Percentiles rank a stretch among this genome's conserved stretches.
phyloP scores from a whole-genome alignment of 805 yeast genomes.

The Blastobotrys terrestris region DNA sequence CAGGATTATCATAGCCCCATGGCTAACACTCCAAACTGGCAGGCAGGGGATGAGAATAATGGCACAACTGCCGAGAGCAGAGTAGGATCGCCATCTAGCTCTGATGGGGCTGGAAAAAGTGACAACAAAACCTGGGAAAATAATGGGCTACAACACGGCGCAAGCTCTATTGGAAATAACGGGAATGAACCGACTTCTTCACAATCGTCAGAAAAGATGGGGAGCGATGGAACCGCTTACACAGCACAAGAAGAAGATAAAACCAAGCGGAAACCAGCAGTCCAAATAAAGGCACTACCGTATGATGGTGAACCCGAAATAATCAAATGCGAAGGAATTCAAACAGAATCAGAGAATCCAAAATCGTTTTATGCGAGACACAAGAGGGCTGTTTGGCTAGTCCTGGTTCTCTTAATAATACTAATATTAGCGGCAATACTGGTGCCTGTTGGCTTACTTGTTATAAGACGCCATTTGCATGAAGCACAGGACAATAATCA shows the following conservation, averaged over 20 bases:
- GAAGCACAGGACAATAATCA: not conserved
- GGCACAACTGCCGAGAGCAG: not conserved
- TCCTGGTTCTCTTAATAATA: constrained; percentile 13
- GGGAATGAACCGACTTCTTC: not conserved
- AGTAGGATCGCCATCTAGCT: not conserved
- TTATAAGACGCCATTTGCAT: constrained; percentile 15
- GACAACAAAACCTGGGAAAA: not conserved
- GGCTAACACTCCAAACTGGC: not conserved
- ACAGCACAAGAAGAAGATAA: not conserved
- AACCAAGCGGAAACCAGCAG: not conserved
- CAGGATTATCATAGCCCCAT: not conserved
- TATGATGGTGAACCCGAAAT: not conserved
- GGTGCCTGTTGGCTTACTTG: constrained; percentile 27
- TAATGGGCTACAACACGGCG: not conserved
- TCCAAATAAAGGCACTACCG: not conserved
- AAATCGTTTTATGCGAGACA: not conserved
- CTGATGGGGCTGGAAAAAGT: not conserved
- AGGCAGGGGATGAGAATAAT: not conserved
- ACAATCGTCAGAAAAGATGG: not conserved
- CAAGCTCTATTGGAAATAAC: not conserved
- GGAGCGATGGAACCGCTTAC: not conserved
- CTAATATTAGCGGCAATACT: constrained; percentile 22
- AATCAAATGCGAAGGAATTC: not conserved
- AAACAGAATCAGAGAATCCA: not conserved
- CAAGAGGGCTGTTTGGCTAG: not conserved